Percentiles rank a stretch among this genome's conserved stretches.
Evolutionary conservation across 495 filamentous ascomycete genomes (phyloP).

Genomic region (Bacidia gigantensis): DNA sequence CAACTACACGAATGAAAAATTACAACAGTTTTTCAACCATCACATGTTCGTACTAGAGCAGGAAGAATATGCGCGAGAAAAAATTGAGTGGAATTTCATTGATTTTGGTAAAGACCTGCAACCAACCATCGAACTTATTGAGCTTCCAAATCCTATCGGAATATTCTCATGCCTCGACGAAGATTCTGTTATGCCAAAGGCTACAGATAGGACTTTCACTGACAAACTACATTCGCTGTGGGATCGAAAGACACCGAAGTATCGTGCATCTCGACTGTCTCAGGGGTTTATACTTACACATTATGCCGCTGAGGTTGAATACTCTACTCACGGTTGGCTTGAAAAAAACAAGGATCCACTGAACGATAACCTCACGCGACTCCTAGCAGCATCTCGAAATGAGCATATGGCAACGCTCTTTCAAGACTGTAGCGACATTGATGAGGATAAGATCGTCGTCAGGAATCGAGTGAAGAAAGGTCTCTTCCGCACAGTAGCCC

Average conservation of each 20-base stretch:
- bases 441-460: slow-evolving; percentile 53
- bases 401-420: slow-evolving; percentile 77
- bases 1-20: slow-evolving; percentile 99
- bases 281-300: slow-evolving; percentile 98
- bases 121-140: slow-evolving; percentile 95
- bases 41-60: slow-evolving; percentile 99
- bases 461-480: slow-evolving; percentile 92
- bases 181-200: slow-evolving; percentile 98
- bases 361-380: slow-evolving; percentile 86
- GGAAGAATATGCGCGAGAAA: slow-evolving; percentile 93
- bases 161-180: slow-evolving; percentile 98
- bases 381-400: slow-evolving; percentile 71
- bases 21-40: slow-evolving; percentile 99
- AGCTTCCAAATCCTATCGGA: slow-evolving; percentile 90
- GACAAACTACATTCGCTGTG: slow-evolving; percentile 94
- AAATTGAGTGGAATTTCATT: slow-evolving; percentile 99
- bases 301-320: slow-evolving; percentile 96
- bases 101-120: slow-evolving; percentile 97
- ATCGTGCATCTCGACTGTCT: slow-evolving; percentile 69
- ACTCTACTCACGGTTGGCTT: slow-evolving; percentile 87
- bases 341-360: slow-evolving; percentile 99
- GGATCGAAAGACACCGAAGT: slow-evolving; percentile 92
- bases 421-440: slow-evolving; percentile 65
- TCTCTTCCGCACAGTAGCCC: slow-evolving; percentile 90
- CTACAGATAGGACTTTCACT: slow-evolving; percentile 90